Conservation (phyloP, 2,329 filamentous ascomycete species). For the Pseudogymnoascus sp. region DNA sequence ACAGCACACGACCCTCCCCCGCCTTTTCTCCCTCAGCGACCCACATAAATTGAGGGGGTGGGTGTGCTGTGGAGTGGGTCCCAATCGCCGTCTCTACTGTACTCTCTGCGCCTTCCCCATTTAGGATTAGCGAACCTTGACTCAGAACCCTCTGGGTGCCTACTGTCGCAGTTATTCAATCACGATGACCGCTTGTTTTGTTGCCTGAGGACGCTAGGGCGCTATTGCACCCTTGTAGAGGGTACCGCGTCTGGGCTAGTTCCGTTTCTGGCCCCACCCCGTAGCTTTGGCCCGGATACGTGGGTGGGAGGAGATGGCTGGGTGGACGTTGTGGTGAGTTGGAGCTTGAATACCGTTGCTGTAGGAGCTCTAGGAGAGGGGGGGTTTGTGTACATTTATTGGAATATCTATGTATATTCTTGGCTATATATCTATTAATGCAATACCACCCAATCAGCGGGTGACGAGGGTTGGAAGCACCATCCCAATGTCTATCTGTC, state of each 20-base stretch:
- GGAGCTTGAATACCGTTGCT: neutral
- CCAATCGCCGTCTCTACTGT: slow-evolving; percentile 1
- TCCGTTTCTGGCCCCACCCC: neutral
- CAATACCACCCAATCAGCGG: neutral
- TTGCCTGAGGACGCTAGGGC: neutral
- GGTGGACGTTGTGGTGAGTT: neutral
- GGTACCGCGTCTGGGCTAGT: neutral
- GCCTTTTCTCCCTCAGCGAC: neutral
- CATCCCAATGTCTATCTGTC: neutral
- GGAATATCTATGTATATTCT: neutral
- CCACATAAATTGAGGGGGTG: neutral
- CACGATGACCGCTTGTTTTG: slow-evolving; percentile 1
- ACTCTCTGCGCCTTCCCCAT: neutral
- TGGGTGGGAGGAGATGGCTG: neutral
- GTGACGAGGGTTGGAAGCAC: neutral
- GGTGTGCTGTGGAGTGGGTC: neutral
- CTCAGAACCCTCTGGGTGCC: neutral
- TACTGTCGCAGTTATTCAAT: neutral
- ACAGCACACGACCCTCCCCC: slow-evolving; percentile 3
- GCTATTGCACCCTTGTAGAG: neutral
- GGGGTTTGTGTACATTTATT: neutral
- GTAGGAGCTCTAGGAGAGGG: no score
- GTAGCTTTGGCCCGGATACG: neutral
- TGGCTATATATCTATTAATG: neutral
- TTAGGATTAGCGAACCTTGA: neutral